phyloP scores from a whole-genome alignment of 768 basidiomycete genomes.

The Kwoniella europaea region DNA sequence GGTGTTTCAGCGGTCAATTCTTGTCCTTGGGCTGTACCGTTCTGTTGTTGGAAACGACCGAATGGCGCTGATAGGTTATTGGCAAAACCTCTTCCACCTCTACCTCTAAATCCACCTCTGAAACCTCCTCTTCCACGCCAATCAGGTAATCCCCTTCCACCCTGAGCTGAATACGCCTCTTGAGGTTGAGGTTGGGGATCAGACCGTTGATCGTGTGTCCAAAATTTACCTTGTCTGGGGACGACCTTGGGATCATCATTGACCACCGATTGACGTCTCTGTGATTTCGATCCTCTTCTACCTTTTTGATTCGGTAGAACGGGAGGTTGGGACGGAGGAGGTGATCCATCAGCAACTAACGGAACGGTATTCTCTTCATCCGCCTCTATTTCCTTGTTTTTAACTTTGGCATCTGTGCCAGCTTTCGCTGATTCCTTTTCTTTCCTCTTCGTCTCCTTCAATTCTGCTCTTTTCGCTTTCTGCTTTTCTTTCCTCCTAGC shows the following conservation, averaged over 20 bases:
- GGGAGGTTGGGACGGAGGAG: background rate
- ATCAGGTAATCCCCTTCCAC: conserved; percentile 27
- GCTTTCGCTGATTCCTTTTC: conserved; percentile 7
- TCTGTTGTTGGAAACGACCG: conserved; percentile 1
- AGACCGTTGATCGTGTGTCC: conserved; percentile 86
- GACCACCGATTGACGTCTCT: background rate
- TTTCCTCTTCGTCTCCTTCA: conserved; percentile 32
- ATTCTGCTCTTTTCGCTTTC: conserved; percentile 31
- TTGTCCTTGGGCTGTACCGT: conserved; percentile 1
- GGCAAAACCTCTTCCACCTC: conserved; percentile 30
- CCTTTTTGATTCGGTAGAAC: conserved; percentile 1
- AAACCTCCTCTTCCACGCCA: conserved; percentile 64
- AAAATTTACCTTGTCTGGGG: conserved; percentile 88
- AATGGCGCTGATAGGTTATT: background rate
- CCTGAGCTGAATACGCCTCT: background rate
- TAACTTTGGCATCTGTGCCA: background rate
- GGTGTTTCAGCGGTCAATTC: conserved; percentile 14
- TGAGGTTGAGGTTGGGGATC: conserved; percentile 1
- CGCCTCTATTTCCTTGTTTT: conserved; percentile 11
- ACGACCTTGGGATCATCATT: conserved; percentile 85
- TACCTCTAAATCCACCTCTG: conserved; percentile 40
- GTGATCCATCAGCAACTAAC: conserved; percentile 5
- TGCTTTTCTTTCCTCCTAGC: conserved; percentile 39
- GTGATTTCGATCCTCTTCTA: conserved; percentile 10
- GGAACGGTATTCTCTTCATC: background rate